Evolutionary conservation across 345 rosid genomes (phyloP), one percentile per base, ranked within the genome.

Genomic region (Sonneratia caseolaris): DNA sequence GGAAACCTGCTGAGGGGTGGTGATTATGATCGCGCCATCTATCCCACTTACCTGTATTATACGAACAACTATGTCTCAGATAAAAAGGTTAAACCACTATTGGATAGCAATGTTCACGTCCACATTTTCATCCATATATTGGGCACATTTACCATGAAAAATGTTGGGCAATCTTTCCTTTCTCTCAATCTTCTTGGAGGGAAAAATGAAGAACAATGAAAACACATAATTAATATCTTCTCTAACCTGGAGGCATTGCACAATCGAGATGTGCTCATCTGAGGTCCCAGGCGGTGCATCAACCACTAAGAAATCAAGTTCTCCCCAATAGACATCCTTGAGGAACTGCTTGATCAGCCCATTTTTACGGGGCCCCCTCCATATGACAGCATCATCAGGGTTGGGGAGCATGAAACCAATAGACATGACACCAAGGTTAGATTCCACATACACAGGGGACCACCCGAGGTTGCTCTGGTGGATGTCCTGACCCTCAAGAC

Each of bases 261-360:
- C 97, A 13, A 94, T 90, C 0, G 97, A 91, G 86, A 94, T 91
- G 79, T 94, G 95, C 76, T 91, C 97, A 64, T 94, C 97, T 16
- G 98, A 94, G 49, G 98, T 94, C 75, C 98, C 97, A 0, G 96
- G 98, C 2, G 98, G 98, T 14, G 98, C 93, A 76, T 94, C 98
- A 22, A 94, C 97, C 64, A 91, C 89, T 0, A 94, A 89, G 80
- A 89, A 89, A 72, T 94, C 96, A 3, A 94, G 84, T 68, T 94
- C 99, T 68, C 97, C 93, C 97, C 97, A 94, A 67, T 94, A 78
- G 3, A 91, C 99, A 72, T 91, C 97, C 84, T 87, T 94, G 10
- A 94, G 81, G 73, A 94, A 94, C 76, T 91, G 96, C 77, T 92
- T 94, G 86, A 92, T 94, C 51, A 91, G 88, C 32, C 96, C 89